Evolutionary conservation across 768 basidiomycete genomes (phyloP), one percentile per base, ranked within the genome.

Genomic region (Leccinum boreale): DNA sequence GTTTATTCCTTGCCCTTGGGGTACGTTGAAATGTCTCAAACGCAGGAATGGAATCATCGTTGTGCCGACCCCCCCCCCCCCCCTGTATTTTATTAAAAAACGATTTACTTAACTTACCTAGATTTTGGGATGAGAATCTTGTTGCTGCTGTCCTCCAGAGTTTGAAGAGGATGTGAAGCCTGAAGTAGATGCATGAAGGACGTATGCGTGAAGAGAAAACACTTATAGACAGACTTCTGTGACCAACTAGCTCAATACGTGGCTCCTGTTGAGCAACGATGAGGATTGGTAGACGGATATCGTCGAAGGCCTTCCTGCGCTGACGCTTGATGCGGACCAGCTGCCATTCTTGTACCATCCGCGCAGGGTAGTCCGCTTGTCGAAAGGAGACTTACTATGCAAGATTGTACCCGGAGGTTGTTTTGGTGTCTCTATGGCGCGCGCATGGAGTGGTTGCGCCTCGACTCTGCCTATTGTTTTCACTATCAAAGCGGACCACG

Each of bases 171-270:
- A 23, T 23, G 23, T 3, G 23, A 23, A 23, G 23, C 23, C 23
- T 90, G 1, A 78, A 82, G 61, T 70, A 74, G 3, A 77, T 91
- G 74, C 1, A 65, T 87, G 23, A 75, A 78, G 56, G 84, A 86
- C 24, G 79, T 90, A 26, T 26, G 26, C 26, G 26, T 26, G 26
- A 8, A 28, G 26, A 28, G 26, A 28, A 28, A 28, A 28, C 26
- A 28, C 26, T 28, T 28, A 8, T 28, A 28, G 26, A 28, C 3
- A 87, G n/a, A 78, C 82, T 1, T 78, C 74, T 15, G 83, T 89
- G 42, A 77, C 80, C 0, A 65, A 79, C 19, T 85, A 87, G 62
- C 75, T 89, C 66, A 80, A 90, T 62, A 87, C 89, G 1, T 91
- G 89, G 88, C 57, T 66, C 6, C 64, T 73, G 4, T 56, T 62